Conservation (phyloP, 2,329 filamentous ascomycete genomes). For the Verticillium longisporum region DNA sequence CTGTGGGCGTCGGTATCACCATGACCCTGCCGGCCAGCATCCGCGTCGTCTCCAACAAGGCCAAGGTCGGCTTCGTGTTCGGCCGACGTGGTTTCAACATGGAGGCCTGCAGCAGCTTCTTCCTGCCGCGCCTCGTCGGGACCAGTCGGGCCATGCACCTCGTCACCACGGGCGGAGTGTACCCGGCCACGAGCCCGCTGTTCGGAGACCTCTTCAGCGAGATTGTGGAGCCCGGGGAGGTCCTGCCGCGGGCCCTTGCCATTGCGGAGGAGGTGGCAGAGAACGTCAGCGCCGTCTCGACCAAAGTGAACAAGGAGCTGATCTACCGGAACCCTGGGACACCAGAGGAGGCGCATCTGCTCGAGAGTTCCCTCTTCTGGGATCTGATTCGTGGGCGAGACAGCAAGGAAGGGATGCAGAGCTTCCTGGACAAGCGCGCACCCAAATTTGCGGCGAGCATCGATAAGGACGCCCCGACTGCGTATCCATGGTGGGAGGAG, state of each 20-base stretch:
- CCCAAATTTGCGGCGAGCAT: constrained; percentile 56
- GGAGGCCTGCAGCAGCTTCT: constrained; percentile 67
- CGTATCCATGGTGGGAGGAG: constrained; percentile 64
- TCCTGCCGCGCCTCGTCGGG: constrained; percentile 65
- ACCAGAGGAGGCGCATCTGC: constrained; percentile 62
- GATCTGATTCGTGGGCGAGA: constrained; percentile 52
- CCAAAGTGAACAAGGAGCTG: constrained; percentile 63
- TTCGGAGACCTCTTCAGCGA: constrained; percentile 61
- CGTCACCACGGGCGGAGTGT: constrained; percentile 59
- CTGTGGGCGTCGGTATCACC: constrained; percentile 55
- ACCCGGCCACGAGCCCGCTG: constrained; percentile 41
- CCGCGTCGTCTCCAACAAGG: constrained; percentile 44
- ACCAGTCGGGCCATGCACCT: constrained; percentile 56
- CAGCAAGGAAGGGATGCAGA: constrained; percentile 58
- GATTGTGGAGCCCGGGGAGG: constrained; percentile 50
- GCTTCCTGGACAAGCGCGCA: constrained; percentile 64
- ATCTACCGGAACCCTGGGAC: constrained; percentile 54
- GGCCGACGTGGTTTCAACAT: constrained; percentile 61
- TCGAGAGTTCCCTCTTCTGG: constrained; percentile 60
- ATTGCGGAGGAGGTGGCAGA: constrained; percentile 59
- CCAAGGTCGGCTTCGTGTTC: constrained; percentile 72
- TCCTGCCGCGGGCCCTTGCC: constrained; percentile 58
- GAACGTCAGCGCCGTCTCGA: constrained; percentile 59
- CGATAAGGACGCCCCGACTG: constrained; percentile 49
- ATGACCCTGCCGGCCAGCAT: constrained; percentile 52